phyloP scores from a whole-genome alignment of 1,284 basidiomycete species.

The Cryptococcus jaspeensis region DNA sequence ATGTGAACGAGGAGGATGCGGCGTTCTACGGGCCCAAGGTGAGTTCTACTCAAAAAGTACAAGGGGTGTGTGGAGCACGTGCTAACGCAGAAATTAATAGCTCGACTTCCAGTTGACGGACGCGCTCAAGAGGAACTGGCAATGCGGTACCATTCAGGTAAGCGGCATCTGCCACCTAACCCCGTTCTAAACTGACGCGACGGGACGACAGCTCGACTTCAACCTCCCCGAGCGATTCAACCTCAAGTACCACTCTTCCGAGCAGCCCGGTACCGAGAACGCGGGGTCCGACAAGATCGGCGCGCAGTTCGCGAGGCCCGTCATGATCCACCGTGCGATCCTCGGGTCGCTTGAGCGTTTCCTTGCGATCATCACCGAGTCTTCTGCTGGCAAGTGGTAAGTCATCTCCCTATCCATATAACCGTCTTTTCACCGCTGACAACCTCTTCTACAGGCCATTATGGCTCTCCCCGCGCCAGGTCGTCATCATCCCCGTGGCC shows the following conservation, averaged over 20 bases:
- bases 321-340: constrained; percentile 98
- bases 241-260: constrained; percentile 76
- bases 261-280: constrained; percentile 42
- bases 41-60: not conserved
- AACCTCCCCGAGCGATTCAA: constrained; percentile 98
- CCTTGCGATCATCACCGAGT: constrained; percentile 96
- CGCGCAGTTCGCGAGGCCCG: constrained; percentile 68
- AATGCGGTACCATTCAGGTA: constrained; percentile 86
- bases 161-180: not conserved
- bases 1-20: constrained; percentile 92
- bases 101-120: constrained; percentile 96
- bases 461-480: constrained; percentile 95
- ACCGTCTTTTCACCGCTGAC: not conserved
- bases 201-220: constrained; percentile 82
- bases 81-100: constrained; percentile 15
- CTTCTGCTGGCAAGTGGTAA: constrained; percentile 95
- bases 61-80: not conserved
- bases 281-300: constrained; percentile 56
- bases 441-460: constrained; percentile 66
- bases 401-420: constrained; percentile 24
- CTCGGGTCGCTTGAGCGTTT: constrained; percentile 93
- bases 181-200: not conserved
- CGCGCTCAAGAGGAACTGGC: constrained; percentile 87
- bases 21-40: constrained; percentile 96
- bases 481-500: constrained; percentile 91